phyloP scores from a whole-genome alignment of 2,329 filamentous ascomycete species.

The Mariannaea elegans region DNA sequence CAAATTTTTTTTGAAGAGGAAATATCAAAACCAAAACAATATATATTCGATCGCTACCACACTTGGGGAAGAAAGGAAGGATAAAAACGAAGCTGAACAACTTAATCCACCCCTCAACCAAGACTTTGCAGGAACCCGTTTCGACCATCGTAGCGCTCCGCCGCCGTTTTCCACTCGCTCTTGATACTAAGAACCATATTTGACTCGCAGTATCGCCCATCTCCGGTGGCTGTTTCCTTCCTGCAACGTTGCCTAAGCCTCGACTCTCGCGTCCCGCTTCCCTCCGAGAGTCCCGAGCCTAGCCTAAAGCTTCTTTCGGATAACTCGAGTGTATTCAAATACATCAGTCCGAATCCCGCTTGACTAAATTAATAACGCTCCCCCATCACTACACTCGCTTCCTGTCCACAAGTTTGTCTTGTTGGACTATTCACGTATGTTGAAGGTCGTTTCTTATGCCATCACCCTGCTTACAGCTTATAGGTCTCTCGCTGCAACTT shows the following conservation, averaged over 20 bases:
- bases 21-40: constrained; percentile 34
- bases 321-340: constrained; percentile 25
- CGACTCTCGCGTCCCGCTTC: constrained; percentile 24
- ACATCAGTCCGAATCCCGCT: constrained; percentile 26
- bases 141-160: constrained; percentile 32
- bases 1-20: constrained; percentile 26
- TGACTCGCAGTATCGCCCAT: constrained; percentile 27
- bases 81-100: constrained; percentile 26
- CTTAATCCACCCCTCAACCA: constrained; percentile 21
- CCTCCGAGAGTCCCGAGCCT: constrained; percentile 27
- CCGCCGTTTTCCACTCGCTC: constrained; percentile 21
- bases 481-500: constrained; percentile 45
- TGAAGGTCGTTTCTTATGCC: background rate
- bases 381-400: constrained; percentile 50
- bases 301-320: constrained; percentile 23
- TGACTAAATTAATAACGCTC: constrained; percentile 28
- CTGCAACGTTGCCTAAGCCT: constrained; percentile 20
- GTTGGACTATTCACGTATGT: constrained; percentile 45
- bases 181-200: constrained; percentile 27
- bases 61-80: constrained; percentile 27
- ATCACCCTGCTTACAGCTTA: constrained; percentile 23
- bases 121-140: background rate
- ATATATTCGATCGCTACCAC: constrained; percentile 49
- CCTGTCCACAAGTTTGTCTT: constrained; percentile 42
- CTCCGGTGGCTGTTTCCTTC: constrained; percentile 16